Base-by-base conservation (phyloP, 768 basidiomycete species). In the Jaapia argillacea region DNA sequence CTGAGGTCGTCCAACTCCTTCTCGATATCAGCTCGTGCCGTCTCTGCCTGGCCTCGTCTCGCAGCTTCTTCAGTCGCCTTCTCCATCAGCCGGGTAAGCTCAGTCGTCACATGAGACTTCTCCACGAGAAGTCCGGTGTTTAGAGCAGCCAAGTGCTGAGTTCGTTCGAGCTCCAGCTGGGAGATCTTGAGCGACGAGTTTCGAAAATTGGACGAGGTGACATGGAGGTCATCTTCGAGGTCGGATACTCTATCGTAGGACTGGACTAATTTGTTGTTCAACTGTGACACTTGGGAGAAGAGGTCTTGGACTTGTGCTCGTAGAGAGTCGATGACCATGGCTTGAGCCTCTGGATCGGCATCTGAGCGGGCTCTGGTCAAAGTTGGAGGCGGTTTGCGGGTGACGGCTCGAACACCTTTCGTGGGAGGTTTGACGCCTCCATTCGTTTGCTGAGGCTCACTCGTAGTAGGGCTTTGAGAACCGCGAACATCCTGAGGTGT, bases 41-140 rank as follows among this genome's bases (percentile, higher is more conserved):
- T 77, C 61, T 94, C 93, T 1, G 93, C 93, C 59, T 89, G 82
- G 10, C 91, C 92, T 12, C 94, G 75, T 51, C 83, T 77, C 1
- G 88, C 81, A 12, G 93, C 91, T 65, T 96, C 94, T 54, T 94
- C 90, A 16, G 90, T 88, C n/a, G 92, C 83, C 49, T 81, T 85
- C 53, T 92, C 87, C 81, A 97, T 97, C 47, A 99, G 67, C 24
- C 92, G 76, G 51, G 80, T 93, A 46, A 99, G 80, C 66, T 99
- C 94, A 2, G 80, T 59, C 6, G 87, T 91, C 43, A 98, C 92
- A 61, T 93, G 83, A 18, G 78, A 69, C 57, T 86, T 85, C 61
- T 99, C 94, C 18, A 99, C 93, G 35, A 97, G 69, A 33, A 94
- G 64, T 6, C 94, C 94, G 0, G 87, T 89, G 57, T 92, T 88